Evolutionary conservation across 1,139 yeast species (phyloP), one percentile per base, ranked within the genome.

Genomic region (Candida sojae): DNA sequence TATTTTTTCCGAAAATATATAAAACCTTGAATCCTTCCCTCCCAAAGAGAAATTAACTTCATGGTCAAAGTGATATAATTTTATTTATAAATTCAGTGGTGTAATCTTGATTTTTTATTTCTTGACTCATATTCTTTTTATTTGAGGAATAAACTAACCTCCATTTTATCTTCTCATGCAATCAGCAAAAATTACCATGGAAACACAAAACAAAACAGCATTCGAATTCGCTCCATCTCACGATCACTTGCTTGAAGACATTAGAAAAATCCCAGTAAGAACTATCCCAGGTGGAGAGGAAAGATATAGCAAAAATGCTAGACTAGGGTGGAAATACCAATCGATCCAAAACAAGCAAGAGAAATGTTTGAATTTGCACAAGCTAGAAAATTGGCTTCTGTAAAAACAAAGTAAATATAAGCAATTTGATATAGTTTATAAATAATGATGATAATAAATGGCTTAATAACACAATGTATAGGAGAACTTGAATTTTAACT

Each of bases 221-320:
- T 11, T 36, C n/a, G 13, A 36, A 36, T 12, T 6, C 13, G 13
- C 29, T 13, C 29, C 39, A 36, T 11, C 17, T 26, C 39, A 36
- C 25, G 21, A n/a, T 13, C 39, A 36, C 6, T 13, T n/a, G 9
- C 21, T 36, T 23, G 39, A 36, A 10, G 11, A 36, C 7, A 26
- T n/a, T 25, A 36, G 10, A 12, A 23, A 36, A 5, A 36, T 36
- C 5, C 39, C 39, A 9, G 39, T 36, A 6, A 36, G 39, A 11
- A 36, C 39, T 6, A 36, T 36, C 17, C 39, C 39, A 6, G 39
- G 39, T 10, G 39, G 39, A n/a, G 39, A 36, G 25, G 39, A 36
- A 26, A 23, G 39, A 36, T 36, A 36, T 23, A 36, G 30, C 9
- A 25, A 36, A 25, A 36, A 36, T 25, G 39, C 39, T 4, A 36